Percentiles rank a stretch among this genome's conserved stretches.
These are phyloP conservation scores for Danielia reshetovae DNA, from an alignment of 805 yeast species.

Conservation along the genomic window DNA sequence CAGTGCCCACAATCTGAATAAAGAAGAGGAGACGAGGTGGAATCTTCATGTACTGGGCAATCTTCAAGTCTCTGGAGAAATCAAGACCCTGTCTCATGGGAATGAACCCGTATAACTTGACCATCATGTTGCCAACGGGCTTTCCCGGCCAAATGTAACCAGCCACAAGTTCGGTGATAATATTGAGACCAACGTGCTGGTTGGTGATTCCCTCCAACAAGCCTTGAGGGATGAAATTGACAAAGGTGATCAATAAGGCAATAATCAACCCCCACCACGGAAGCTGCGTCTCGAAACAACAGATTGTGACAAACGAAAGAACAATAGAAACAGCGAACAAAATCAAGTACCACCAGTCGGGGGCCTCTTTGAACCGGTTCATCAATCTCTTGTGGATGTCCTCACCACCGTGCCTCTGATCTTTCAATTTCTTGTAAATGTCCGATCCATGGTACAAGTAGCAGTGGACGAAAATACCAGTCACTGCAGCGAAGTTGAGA, in stretches of 20 bases:
- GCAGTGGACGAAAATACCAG: slow-evolving; percentile 18
- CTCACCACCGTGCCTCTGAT: slow-evolving; percentile 14
- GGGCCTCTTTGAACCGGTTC: slow-evolving; percentile 18
- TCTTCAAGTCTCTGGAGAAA: slow-evolving; percentile 16
- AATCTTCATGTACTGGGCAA: slow-evolving; percentile 20
- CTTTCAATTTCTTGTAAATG: slow-evolving; percentile 12
- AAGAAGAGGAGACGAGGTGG: slow-evolving; percentile 17
- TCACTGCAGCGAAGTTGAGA: slow-evolving; percentile 19
- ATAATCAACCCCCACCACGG: slow-evolving; percentile 18
- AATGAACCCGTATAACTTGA: slow-evolving; percentile 18
- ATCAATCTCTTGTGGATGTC: slow-evolving; percentile 21
- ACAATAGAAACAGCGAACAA: slow-evolving; percentile 11
- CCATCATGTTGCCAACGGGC: slow-evolving; percentile 18
- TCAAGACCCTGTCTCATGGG: slow-evolving; percentile 19
- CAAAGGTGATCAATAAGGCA: slow-evolving; percentile 13
- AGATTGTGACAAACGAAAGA: slow-evolving; percentile 13
- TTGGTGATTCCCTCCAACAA: slow-evolving; percentile 18
- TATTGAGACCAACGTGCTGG: slow-evolving; percentile 17
- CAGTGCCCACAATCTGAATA: slow-evolving; percentile 17
- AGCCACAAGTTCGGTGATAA: slow-evolving; percentile 17
- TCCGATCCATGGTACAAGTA: slow-evolving; percentile 18
- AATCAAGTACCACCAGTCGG: slow-evolving; percentile 20
- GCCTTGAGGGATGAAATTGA: slow-evolving; percentile 16
- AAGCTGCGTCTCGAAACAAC: slow-evolving; percentile 15
- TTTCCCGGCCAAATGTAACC: slow-evolving; percentile 18